These are phyloP conservation scores for Nothophoma quercina DNA, from an alignment of 2,329 filamentous ascomycete genomes.

Conservation along the genomic window DNA sequence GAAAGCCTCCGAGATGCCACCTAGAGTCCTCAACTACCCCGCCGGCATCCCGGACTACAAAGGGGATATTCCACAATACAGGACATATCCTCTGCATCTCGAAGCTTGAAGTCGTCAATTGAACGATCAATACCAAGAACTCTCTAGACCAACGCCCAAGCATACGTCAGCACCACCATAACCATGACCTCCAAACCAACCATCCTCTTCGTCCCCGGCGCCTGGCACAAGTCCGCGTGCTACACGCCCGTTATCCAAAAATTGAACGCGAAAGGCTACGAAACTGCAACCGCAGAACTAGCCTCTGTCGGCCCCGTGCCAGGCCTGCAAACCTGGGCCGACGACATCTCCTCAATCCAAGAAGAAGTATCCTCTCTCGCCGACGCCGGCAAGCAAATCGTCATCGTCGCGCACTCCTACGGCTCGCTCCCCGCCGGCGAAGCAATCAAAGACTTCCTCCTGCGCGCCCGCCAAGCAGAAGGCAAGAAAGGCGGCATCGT, in stretches of 20 bases:
- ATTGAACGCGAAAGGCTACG: neutral
- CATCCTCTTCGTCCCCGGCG: slow-evolving; percentile 12
- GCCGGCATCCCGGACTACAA: neutral
- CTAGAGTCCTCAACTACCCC: neutral
- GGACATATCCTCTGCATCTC: neutral
- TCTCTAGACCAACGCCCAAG: too few species aligned
- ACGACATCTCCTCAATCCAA: neutral
- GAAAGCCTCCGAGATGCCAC: neutral
- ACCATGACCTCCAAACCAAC: slow-evolving; percentile 5
- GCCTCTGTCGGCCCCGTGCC: neutral
- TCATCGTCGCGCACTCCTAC: slow-evolving; percentile 5
- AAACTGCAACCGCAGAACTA: neutral
- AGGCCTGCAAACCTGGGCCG: neutral
- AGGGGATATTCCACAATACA: too few species aligned
- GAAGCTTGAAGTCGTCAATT: too few species aligned
- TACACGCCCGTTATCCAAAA: neutral
- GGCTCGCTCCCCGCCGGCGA: slow-evolving; percentile 1
- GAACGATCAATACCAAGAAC: too few species aligned
- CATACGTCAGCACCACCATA: too few species aligned
- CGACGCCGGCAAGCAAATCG: neutral
- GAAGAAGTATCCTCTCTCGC: neutral
- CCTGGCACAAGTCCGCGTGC: slow-evolving; percentile 8
- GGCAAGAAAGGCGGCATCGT: neutral
- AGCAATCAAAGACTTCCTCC: neutral
- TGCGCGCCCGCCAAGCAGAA: neutral